Evolutionary conservation across 176 grass and related monocot species (phyloP).

Genomic region (Microstegium vimineum): DNA sequence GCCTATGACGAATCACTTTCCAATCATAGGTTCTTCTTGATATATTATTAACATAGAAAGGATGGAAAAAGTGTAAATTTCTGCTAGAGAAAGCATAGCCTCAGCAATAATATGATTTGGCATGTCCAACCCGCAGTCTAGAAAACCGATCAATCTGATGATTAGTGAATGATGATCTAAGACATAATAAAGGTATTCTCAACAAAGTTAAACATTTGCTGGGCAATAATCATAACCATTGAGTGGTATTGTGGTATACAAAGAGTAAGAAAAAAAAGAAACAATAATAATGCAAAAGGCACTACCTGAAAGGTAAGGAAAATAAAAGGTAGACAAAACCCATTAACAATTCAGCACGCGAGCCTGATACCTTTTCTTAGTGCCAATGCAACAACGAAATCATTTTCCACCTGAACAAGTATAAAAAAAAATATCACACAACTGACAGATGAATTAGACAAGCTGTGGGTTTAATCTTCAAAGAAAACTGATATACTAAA

Average conservation of each 20-base stretch:
- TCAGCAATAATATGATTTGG: not conserved
- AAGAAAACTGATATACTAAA: not conserved
- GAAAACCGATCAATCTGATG: not conserved
- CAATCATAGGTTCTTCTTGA: not conserved
- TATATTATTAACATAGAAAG: not conserved
- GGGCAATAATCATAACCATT: constrained; percentile 1
- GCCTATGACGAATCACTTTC: not conserved
- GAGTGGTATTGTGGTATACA: not conserved
- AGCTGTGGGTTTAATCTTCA: not conserved
- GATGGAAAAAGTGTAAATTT: not conserved
- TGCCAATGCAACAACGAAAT: constrained; percentile 60
- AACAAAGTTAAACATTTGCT: constrained; percentile 1
- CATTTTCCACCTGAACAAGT: constrained; percentile 67
- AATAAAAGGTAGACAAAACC: not conserved
- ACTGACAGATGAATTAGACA: not conserved
- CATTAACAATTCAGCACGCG: not conserved
- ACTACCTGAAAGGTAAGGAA: not conserved
- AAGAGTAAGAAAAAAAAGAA: not conserved
- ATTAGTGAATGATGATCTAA: constrained; percentile 1
- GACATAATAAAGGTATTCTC: not conserved
- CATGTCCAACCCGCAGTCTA: not conserved
- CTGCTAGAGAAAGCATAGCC: not conserved
- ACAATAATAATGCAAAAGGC: not conserved
- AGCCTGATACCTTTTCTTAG: constrained; percentile 52
- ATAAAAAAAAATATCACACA: not conserved